Evolutionary conservation across 495 filamentous ascomycete species (phyloP).

Genomic region (Poronia punctata): DNA sequence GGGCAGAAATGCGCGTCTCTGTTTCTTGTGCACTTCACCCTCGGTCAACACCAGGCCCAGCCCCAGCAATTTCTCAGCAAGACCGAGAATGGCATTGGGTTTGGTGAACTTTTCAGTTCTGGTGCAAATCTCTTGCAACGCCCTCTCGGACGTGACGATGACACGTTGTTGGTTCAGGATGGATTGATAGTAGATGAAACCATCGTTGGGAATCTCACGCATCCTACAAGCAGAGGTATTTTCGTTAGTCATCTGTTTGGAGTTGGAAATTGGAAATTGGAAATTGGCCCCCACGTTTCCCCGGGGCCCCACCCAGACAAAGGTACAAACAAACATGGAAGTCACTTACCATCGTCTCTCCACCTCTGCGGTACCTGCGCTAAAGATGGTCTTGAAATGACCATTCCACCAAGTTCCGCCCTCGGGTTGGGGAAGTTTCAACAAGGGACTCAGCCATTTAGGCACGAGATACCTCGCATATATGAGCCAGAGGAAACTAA

Average conservation of each 20-base stretch:
- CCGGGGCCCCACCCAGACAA: too few relatives aligned
- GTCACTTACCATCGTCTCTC: slow-evolving; percentile 6
- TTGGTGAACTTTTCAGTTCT: slow-evolving; percentile 62
- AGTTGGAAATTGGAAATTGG: too few relatives aligned
- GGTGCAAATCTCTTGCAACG: slow-evolving; percentile 43
- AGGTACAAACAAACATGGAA: not conserved
- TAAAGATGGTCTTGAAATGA: slow-evolving; percentile 1
- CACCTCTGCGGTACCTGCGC: slow-evolving; percentile 1
- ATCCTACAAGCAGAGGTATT: slow-evolving; percentile 30
- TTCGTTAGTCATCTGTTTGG: not conserved
- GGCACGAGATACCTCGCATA: not conserved
- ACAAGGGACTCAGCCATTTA: not conserved
- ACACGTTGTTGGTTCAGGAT: slow-evolving; percentile 54
- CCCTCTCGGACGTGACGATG: slow-evolving; percentile 46
- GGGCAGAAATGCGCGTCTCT: slow-evolving; percentile 58
- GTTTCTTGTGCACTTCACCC: slow-evolving; percentile 61
- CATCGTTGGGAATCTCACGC: slow-evolving; percentile 56
- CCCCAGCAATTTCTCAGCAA: slow-evolving; percentile 48
- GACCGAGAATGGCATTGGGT: slow-evolving; percentile 40
- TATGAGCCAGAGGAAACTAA: too few relatives aligned
- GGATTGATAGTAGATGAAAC: slow-evolving; percentile 54
- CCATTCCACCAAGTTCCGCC: slow-evolving; percentile 8
- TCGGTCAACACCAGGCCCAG: slow-evolving; percentile 57
- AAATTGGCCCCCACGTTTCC: too few relatives aligned
- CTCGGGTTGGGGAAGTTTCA: not conserved